Base-by-base conservation (phyloP, 2,329 filamentous ascomycete genomes). In the Biscogniauxia sp. region DNA sequence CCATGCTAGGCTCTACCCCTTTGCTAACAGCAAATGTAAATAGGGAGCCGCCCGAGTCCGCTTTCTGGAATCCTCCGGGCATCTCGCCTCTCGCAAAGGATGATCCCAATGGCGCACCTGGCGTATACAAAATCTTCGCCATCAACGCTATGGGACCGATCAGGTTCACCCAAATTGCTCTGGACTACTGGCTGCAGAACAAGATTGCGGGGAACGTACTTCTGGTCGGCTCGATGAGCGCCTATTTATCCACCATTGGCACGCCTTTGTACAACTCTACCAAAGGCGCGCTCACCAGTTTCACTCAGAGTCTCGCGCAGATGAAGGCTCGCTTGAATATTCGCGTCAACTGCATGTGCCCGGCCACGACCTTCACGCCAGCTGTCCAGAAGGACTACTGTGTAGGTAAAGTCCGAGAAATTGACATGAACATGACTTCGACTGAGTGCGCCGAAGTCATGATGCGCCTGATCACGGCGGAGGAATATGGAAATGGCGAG, bases 251-350 rank as follows among this genome's bases (percentile, higher is more conserved):
- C 49, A 63, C 64, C 1, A 28, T 75, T 6, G 62, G 68, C 9
- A 70, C 73, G 0, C 74, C 73, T 0, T 53, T 75, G 37, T 74
- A 75, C 62, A 69, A 67, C 28, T 61, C 71, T 0, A 71, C 66
- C 61, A 75, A 75, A 57, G 66, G 66, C 0, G 71, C 68, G 2
- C 55, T 72, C n/a, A 57, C 68, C 51, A 66, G 62, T 51, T 57
- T 57, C 50, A 60, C 54, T 6, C 54, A 61, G n/a, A 56, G 53
- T 28, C 60, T 62, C 51, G 53, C 51, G 20, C 60, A 62, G 60
- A 55, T 62, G 51, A 60, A 60, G 53, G 13, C 54, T 17, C 60
- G 60, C 25, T 51, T 62, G 1, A 54, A 51, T 1, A 60, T 57
- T 54, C 54, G 60, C 13, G 60, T 62, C 19, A 57, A 58, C 11